Percentiles rank a stretch among this genome's conserved stretches.
phyloP scores from a whole-genome alignment of 176 grass and related monocot species.

The Musa beccarii region DNA sequence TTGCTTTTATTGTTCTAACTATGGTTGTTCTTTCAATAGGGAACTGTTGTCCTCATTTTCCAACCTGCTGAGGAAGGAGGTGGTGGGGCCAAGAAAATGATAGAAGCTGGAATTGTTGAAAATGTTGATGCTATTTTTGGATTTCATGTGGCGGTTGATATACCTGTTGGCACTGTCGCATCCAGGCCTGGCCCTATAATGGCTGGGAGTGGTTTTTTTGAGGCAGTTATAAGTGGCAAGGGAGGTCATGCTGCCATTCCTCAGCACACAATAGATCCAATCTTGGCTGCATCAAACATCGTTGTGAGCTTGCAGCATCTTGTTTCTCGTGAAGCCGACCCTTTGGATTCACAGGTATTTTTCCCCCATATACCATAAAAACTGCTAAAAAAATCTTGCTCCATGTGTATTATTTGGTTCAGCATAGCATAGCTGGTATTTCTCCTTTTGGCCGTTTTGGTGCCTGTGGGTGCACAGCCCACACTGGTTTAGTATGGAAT shows the following conservation, averaged over 20 bases:
- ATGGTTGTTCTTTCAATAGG: constrained; percentile 34
- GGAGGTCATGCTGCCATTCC: constrained; percentile 91
- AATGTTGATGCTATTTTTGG: constrained; percentile 86
- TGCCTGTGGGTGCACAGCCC: not conserved
- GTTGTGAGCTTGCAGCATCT: constrained; percentile 92
- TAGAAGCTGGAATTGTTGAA: constrained; percentile 59
- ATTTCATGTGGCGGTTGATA: constrained; percentile 42
- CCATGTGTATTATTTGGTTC: not conserved
- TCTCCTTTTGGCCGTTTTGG: not conserved
- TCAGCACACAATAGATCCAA: constrained; percentile 93
- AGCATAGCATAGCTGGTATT: not conserved
- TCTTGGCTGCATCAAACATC: constrained; percentile 92
- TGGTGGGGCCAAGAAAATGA: constrained; percentile 81
- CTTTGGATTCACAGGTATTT: constrained; percentile 88
- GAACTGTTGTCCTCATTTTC: constrained; percentile 69
- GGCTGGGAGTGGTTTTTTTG: constrained; percentile 84
- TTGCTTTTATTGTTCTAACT: not conserved
- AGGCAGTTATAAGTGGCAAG: constrained; percentile 87
- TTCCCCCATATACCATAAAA: not conserved
- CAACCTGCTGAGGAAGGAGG: constrained; percentile 94
- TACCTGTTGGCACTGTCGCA: constrained; percentile 52
- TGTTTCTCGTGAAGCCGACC: constrained; percentile 92
- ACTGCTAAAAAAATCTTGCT: not conserved
- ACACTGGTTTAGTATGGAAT: no score
- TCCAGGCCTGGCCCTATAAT: constrained; percentile 65